Evolutionary conservation across 2,329 filamentous ascomycete species (phyloP).

Genomic region (Acephala macrosclerotiorum): DNA sequence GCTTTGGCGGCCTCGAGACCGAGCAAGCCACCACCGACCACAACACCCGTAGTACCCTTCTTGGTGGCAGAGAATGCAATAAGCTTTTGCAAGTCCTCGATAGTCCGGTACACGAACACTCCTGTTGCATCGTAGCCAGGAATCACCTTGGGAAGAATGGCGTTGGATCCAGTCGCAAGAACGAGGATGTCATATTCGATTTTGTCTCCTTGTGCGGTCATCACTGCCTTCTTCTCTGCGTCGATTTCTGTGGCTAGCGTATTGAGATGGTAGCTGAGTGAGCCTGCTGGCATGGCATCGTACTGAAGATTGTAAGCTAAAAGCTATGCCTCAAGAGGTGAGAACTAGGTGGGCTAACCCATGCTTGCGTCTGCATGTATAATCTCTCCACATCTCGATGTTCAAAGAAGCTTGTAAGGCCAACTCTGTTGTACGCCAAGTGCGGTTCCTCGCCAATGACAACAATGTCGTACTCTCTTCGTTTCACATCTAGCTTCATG

Average conservation of each 20-base stretch:
- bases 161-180: constrained; percentile 86
- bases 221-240: constrained; percentile 68
- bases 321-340: constrained; percentile 42
- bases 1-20: constrained; percentile 91
- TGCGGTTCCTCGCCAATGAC: constrained; percentile 90
- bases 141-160: constrained; percentile 71
- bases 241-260: constrained; percentile 73
- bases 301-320: constrained; percentile 34
- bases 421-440: constrained; percentile 90
- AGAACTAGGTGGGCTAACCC: constrained; percentile 60
- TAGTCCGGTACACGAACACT: constrained; percentile 89
- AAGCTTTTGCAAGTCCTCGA: constrained; percentile 79
- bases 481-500: constrained; percentile 80
- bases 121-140: constrained; percentile 82
- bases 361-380: constrained; percentile 86
- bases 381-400: constrained; percentile 85
- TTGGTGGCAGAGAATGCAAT: constrained; percentile 75
- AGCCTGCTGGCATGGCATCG: constrained; percentile 57
- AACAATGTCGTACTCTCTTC: constrained; percentile 79
- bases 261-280: constrained; percentile 78
- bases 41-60: constrained; percentile 73
- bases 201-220: constrained; percentile 71
- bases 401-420: constrained; percentile 87
- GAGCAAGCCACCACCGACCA: constrained; percentile 84
- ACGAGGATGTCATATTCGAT: constrained; percentile 83